A percentile compares a stretch with the other conserved stretches of the same genome.
phyloP scores from a whole-genome alignment of 176 grass and related monocot genomes.

The Alopecurus myosuroides region DNA sequence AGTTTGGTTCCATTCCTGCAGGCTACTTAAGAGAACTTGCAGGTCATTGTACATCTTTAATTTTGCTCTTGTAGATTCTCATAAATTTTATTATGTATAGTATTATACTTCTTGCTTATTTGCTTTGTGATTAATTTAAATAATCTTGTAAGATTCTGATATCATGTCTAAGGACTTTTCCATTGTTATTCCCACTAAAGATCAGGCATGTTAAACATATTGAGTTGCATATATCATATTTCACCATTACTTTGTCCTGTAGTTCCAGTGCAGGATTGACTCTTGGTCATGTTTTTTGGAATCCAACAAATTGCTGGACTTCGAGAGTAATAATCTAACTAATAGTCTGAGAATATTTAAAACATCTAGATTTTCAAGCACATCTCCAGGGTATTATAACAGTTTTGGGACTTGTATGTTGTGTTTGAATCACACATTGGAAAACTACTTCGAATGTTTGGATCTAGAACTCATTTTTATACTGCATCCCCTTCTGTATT shows the following conservation, averaged over 20 bases:
- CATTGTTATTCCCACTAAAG: not conserved
- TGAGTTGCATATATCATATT: not conserved
- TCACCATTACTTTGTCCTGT: not conserved
- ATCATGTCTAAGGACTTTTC: not conserved
- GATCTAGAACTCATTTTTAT: not conserved
- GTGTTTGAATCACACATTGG: not conserved
- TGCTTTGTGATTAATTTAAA: constrained; percentile 8
- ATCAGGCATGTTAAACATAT: not conserved
- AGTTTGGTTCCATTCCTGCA: constrained; percentile 1
- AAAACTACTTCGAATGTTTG: not conserved
- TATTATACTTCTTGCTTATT: not conserved
- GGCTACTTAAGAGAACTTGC: constrained; percentile 23
- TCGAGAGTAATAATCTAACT: not conserved
- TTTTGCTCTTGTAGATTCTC: constrained; percentile 27
- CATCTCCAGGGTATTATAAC: not conserved
- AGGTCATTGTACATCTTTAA: constrained; percentile 30
- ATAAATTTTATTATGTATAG: constrained; percentile 25
- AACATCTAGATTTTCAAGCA: not conserved
- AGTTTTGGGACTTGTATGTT: not conserved
- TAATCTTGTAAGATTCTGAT: constrained; percentile 20
- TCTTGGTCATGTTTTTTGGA: not conserved
- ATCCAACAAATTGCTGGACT: constrained; percentile 1
- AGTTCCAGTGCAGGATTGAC: not conserved
- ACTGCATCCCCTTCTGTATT: not conserved
- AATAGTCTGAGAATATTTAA: not conserved